A percentile compares a stretch with the other conserved stretches of the same genome.
phyloP scores from a whole-genome alignment of 495 filamentous ascomycete species.

The Aspergillus leporis region DNA sequence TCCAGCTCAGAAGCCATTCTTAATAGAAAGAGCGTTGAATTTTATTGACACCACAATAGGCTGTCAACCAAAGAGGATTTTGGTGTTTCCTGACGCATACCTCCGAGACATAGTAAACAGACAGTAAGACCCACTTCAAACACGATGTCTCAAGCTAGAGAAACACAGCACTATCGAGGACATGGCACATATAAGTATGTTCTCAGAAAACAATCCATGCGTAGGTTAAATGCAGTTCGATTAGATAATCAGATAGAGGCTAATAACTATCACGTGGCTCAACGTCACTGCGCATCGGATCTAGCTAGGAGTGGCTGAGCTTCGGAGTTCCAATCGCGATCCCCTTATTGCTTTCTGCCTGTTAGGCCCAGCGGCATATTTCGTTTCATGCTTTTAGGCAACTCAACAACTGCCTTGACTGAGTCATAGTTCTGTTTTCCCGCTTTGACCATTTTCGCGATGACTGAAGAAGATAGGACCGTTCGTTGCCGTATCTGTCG shows the following conservation, averaged over 20 bases:
- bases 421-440: neutral
- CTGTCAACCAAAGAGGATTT: neutral
- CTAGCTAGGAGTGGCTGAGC: slow-evolving; percentile 24
- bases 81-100: neutral
- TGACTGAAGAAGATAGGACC: slow-evolving; percentile 44
- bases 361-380: slow-evolving; percentile 13
- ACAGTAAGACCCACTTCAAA: neutral
- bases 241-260: neutral
- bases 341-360: slow-evolving; percentile 31
- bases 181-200: too few species aligned
- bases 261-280: slow-evolving; percentile 33
- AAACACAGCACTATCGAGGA: too few species aligned
- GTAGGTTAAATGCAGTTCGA: neutral
- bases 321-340: slow-evolving; percentile 36
- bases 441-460: slow-evolving; percentile 17
- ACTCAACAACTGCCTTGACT: neutral
- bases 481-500: slow-evolving; percentile 27
- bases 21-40: neutral
- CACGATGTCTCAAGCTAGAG: neutral
- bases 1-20: slow-evolving; percentile 51
- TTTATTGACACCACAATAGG: neutral
- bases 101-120: neutral
- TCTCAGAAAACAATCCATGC: too few species aligned
- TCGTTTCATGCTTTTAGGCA: neutral
- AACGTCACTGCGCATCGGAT: slow-evolving; percentile 35